These are phyloP conservation scores for Aspergillus tanneri DNA, from an alignment of 2,329 filamentous ascomycete genomes.

Conservation along the genomic window DNA sequence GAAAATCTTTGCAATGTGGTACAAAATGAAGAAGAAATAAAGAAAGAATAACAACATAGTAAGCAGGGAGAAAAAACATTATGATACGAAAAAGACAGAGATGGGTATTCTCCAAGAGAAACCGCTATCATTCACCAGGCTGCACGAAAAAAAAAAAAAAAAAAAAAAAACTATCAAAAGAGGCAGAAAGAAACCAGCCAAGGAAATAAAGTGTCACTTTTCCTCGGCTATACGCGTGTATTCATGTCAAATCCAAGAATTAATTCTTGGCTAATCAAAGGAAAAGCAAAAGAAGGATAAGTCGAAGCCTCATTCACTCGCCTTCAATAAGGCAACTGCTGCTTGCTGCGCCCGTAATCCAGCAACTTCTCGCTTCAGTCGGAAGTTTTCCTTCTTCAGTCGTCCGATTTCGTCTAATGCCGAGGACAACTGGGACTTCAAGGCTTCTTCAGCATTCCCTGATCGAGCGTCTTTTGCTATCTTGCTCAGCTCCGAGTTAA, in stretches of 20 bases:
- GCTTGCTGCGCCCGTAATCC: conserved; percentile 59
- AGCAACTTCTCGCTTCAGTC: conserved; percentile 77
- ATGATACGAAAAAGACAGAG: background rate
- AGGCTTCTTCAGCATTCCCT: conserved; percentile 75
- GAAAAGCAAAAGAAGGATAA: conserved; percentile 4
- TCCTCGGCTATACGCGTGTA: conserved; percentile 17
- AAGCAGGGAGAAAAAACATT: background rate
- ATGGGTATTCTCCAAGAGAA: background rate
- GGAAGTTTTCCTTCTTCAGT: conserved; percentile 80
- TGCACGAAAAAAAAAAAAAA: conserved; percentile 1
- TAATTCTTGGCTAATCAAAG: conserved; percentile 15
- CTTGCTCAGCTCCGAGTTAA: conserved; percentile 85
- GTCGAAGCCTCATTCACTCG: conserved; percentile 25
- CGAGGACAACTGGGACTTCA: conserved; percentile 69
- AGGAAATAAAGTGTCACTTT: conserved; percentile 13
- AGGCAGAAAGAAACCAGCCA: conserved; percentile 7
- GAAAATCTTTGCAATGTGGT: conserved; percentile 1
- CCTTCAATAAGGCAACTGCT: conserved; percentile 32
- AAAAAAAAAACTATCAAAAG: conserved; percentile 2
- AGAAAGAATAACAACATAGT: background rate
- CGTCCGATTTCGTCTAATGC: conserved; percentile 73
- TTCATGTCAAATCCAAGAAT: conserved; percentile 16
- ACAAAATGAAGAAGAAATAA: conserved; percentile 10
- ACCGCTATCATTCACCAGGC: background rate
- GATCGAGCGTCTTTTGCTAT: conserved; percentile 74